These are phyloP conservation scores for Jacaranda mimosifolia DNA, from an alignment of 257 asterid species.

Conservation along the genomic window DNA sequence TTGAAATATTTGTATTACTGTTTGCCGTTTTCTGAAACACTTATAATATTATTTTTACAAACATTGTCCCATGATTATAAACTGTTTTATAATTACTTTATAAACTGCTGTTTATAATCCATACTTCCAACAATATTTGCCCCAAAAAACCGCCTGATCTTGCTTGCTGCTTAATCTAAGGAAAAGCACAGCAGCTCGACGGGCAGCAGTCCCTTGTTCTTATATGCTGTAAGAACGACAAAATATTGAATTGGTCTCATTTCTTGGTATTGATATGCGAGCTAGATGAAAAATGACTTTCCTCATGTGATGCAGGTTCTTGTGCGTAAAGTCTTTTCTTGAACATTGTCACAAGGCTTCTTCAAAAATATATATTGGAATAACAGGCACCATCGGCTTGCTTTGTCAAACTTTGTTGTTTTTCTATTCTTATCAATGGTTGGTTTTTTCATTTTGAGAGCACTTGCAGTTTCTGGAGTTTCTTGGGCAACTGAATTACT, in stretches of 20 bases:
- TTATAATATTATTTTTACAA: no score
- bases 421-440: background rate
- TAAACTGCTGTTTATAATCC: no score
- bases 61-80: no score
- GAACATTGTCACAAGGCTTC: background rate
- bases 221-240: constrained; percentile 41
- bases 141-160: constrained; percentile 54
- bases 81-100: no score
- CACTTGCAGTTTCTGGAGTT: background rate
- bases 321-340: constrained; percentile 28
- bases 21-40: no score
- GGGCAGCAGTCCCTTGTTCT: constrained; percentile 66
- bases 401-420: background rate
- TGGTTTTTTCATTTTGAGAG: background rate
- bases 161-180: constrained; percentile 66
- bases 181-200: constrained; percentile 68
- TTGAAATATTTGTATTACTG: no score
- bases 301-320: constrained; percentile 33
- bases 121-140: no score
- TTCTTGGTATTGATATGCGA: constrained; percentile 1
- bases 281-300: background rate
- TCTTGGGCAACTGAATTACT: background rate
- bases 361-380: background rate
- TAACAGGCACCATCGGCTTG: background rate
- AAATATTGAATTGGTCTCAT: background rate